Base-by-base conservation (phyloP, 306 rosid genomes). In the Casuarina cunninghamiana region DNA sequence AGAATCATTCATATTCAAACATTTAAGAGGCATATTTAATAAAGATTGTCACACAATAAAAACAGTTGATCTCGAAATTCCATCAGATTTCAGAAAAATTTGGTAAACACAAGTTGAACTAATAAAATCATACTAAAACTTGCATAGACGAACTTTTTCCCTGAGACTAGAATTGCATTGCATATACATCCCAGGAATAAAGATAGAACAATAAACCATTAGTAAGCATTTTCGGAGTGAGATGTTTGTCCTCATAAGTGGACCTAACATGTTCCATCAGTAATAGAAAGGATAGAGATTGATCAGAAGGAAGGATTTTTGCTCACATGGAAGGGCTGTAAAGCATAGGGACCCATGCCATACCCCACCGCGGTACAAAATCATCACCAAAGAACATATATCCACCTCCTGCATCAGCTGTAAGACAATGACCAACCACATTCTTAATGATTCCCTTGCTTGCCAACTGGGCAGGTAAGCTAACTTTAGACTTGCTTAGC, bases 361-460 rank as follows among this genome's bases (percentile, higher is more conserved):
- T 86, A 46, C 97, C 97, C 90, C 90, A 76, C 41, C 70, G 87
- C 15, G 93, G 97, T 77, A 92, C 88, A 79, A 78, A 87, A 83
- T 87, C 89, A 68, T 89, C 96, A 73, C 97, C 97, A 49, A 92
- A 84, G 80, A 92, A 90, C 96, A 92, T 81, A 82, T 89, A 87
- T 73, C 97, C 97, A 71, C 93, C 93, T 51, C 92, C 89, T 37
- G 78, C 84, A 58, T 79, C 84, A 74, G 58, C 73, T 38, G 87
- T 83, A 6, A 92, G 85, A 83, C 97, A 90, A 84, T 92, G 97
- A 58, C 96, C 97, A 74, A 92, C 84, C 76, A 90, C 86, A 57
- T 92, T 90, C 84, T 87, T 89, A 57, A 92, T 86, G 75, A 89
- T 76, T 79, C 96, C 93, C 76, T 84, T 86, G 77, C 87, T 89